Evolutionary conservation across 2,329 filamentous ascomycete genomes (phyloP).

Genomic region (Arthroderma uncinatum): DNA sequence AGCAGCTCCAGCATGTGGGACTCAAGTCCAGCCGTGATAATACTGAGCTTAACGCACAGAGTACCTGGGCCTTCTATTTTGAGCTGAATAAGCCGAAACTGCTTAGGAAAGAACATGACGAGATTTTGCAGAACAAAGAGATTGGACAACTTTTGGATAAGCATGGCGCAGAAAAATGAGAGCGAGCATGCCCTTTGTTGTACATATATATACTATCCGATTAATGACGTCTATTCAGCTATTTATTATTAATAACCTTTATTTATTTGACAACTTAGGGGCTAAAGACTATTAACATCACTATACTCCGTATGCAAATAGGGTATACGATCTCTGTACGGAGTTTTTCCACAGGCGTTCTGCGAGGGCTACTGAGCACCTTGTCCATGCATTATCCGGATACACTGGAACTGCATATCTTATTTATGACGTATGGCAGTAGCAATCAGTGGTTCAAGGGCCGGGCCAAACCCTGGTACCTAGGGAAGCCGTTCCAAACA

Average conservation of each 20-base stretch:
- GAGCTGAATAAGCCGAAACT: slow-evolving; percentile 18
- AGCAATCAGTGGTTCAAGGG: not conserved
- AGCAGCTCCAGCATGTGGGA: slow-evolving; percentile 23
- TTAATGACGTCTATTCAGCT: not conserved
- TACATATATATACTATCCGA: not conserved
- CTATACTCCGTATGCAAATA: no score
- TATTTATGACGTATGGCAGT: no score
- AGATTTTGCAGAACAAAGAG: slow-evolving; percentile 7
- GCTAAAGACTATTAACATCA: no score
- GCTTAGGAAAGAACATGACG: slow-evolving; percentile 17
- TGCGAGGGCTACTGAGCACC: no score
- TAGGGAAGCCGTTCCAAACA: not conserved
- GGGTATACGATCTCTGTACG: no score
- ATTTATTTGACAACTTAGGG: no score
- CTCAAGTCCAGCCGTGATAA: slow-evolving; percentile 23
- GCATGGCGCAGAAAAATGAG: not conserved
- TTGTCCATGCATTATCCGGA: no score
- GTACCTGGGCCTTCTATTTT: slow-evolving; percentile 23
- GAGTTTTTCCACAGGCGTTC: no score
- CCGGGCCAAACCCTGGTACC: not conserved
- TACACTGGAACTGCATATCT: not conserved
- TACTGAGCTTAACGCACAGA: slow-evolving; percentile 19
- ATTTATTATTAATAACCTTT: not conserved
- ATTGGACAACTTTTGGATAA: slow-evolving; percentile 5
- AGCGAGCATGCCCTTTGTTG: not conserved